phyloP scores from a whole-genome alignment of 2,329 filamentous ascomycete species.

The Fusarium beomiforme region DNA sequence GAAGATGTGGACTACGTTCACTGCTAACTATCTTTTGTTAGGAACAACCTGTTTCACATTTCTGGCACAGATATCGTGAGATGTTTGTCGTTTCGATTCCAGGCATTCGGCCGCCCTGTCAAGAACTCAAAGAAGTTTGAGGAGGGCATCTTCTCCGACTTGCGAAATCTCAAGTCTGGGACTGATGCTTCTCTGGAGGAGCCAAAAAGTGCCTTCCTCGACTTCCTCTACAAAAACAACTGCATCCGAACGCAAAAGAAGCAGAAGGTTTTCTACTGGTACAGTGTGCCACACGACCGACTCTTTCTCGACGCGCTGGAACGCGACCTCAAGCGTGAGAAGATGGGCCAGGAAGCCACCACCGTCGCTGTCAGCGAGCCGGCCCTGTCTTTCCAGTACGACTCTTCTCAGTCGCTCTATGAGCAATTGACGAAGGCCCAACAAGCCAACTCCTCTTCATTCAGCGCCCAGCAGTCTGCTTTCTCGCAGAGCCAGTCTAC shows the following conservation, averaged over 20 bases:
- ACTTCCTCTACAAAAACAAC: constrained; percentile 99
- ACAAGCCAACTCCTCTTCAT: constrained; percentile 97
- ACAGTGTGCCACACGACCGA: constrained; percentile 96
- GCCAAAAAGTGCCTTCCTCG: constrained; percentile 97
- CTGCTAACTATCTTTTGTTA: constrained; percentile 17
- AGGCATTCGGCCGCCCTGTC: constrained; percentile 96
- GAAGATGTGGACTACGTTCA: neutral
- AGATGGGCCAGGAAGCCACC: constrained; percentile 98
- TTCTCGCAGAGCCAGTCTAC: constrained; percentile 81
- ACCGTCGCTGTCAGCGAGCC: constrained; percentile 97
- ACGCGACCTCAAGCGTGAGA: constrained; percentile 97
- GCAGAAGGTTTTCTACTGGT: constrained; percentile 99
- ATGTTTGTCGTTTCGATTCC: constrained; percentile 97
- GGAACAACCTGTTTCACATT: constrained; percentile 98
- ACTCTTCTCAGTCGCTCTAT: constrained; percentile 98
- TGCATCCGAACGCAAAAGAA: constrained; percentile 99
- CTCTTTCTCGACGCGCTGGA: constrained; percentile 97
- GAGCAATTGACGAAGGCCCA: constrained; percentile 99
- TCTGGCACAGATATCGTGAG: constrained; percentile 98
- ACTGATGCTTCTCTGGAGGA: constrained; percentile 98
- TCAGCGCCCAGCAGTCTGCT: constrained; percentile 80
- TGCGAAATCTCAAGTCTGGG: constrained; percentile 97
- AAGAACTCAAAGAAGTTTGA: constrained; percentile 99
- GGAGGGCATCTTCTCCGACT: constrained; percentile 98
- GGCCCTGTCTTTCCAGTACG: constrained; percentile 97